Evolutionary conservation across 345 rosid genomes (phyloP).

Genomic region (Acer yangbiense): DNA sequence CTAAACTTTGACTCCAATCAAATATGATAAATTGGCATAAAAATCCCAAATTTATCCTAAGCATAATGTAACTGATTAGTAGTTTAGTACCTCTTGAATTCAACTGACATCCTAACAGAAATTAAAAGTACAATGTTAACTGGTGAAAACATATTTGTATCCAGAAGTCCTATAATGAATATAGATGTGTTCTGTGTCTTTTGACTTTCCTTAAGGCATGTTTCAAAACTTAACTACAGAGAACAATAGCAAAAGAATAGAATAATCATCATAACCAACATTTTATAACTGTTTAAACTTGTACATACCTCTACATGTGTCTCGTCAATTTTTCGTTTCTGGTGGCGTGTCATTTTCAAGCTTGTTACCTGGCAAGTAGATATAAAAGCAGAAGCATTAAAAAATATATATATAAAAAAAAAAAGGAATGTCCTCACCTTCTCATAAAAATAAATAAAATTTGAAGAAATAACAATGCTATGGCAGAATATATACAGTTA

Average conservation of each 20-base stretch:
- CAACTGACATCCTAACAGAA: conserved; percentile 2
- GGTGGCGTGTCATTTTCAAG: conserved; percentile 98
- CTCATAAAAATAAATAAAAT: background rate
- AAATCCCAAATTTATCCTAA: background rate
- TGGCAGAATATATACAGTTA: background rate
- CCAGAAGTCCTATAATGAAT: background rate
- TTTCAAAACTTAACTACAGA: background rate
- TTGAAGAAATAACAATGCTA: background rate
- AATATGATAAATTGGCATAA: background rate
- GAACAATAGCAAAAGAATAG: background rate
- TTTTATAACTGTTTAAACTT: background rate
- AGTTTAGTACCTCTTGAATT: background rate
- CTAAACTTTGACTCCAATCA: background rate
- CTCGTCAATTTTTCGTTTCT: conserved; percentile 96
- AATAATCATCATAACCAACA: background rate
- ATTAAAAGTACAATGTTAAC: background rate
- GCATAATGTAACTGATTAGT: conserved; percentile 1
- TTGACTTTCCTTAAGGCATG: background rate
- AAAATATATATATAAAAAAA: background rate
- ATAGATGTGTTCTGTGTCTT: background rate
- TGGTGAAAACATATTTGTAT: background rate
- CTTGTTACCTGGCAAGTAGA: conserved; percentile 69
- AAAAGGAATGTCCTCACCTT: conserved; percentile 11
- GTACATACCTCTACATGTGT: conserved; percentile 82
- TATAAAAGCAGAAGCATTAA: background rate